Conservation (phyloP, 371 early-diverging fungal species). For the Mortierella sp. region DNA sequence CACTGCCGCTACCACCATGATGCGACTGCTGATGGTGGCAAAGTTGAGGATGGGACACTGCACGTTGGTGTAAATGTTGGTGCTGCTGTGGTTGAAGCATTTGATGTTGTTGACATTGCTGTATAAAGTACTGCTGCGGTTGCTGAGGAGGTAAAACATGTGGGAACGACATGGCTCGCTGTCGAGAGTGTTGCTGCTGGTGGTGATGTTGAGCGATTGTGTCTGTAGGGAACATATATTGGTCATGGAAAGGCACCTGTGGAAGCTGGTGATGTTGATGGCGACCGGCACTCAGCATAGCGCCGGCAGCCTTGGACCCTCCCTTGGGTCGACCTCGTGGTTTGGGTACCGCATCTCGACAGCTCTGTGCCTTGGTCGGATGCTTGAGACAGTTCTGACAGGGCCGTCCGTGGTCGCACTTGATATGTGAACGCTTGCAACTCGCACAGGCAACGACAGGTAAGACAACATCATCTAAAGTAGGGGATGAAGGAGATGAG, state of each 20-base stretch:
- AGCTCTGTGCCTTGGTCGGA: constrained; percentile 34
- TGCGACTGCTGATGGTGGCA: constrained; percentile 4
- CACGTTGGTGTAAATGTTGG: not conserved
- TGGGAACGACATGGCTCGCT: constrained; percentile 38
- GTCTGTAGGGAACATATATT: not conserved
- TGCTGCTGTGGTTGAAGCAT: constrained; percentile 10
- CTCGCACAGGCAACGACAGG: constrained; percentile 47
- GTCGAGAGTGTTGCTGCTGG: constrained; percentile 22
- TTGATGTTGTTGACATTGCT: constrained; percentile 7
- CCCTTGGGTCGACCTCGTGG: constrained; percentile 51
- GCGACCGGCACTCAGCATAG: not conserved
- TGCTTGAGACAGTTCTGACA: constrained; percentile 52
- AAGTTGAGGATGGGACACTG: constrained; percentile 2
- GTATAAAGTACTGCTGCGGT: constrained; percentile 5
- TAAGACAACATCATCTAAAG: constrained; percentile 31
- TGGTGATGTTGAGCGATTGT: constrained; percentile 5
- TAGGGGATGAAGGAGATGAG: constrained; percentile 22
- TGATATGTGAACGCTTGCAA: constrained; percentile 51
- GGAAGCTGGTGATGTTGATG: not conserved
- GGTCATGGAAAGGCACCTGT: constrained; percentile 2
- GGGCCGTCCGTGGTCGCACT: constrained; percentile 48
- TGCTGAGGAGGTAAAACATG: constrained; percentile 17
- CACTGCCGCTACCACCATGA: no score
- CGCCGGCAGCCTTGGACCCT: constrained; percentile 32
- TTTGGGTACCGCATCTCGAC: constrained; percentile 46